These are phyloP conservation scores for Candida boidinii DNA, from an alignment of 805 yeast species.

Conservation along the genomic window DNA sequence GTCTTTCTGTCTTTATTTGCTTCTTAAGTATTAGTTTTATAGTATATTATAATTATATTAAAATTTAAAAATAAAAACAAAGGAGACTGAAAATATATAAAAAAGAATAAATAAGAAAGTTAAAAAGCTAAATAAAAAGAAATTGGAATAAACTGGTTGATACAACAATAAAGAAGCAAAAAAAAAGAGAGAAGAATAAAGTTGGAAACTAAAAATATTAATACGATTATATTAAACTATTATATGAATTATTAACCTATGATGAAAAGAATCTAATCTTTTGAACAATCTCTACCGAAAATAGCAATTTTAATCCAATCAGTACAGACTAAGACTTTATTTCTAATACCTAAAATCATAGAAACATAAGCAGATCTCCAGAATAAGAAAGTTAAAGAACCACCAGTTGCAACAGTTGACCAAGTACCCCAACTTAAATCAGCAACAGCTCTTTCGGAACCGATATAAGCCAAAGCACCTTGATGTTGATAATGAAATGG, in stretches of 20 bases:
- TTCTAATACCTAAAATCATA: constrained; percentile 84
- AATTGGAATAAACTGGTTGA: not conserved
- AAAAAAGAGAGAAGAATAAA: not conserved
- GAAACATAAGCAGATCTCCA: constrained; percentile 92
- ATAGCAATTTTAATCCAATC: constrained; percentile 85
- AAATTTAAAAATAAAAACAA: no score
- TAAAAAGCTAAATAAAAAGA: not conserved
- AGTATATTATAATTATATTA: no score
- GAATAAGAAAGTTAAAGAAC: constrained; percentile 77
- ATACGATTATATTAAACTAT: no score
- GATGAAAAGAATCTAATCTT: constrained; percentile 38
- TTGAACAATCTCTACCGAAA: constrained; percentile 89
- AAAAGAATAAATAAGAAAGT: no score
- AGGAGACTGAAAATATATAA: no score
- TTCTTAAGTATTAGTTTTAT: no score
- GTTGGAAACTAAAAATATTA: no score
- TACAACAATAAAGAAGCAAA: no score
- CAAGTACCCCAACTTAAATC: constrained; percentile 76
- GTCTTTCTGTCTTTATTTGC: no score
- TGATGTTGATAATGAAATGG: constrained; percentile 76
- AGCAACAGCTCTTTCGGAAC: constrained; percentile 87
- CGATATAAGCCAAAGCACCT: constrained; percentile 91
- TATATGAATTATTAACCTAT: no score
- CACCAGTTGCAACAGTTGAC: constrained; percentile 73
- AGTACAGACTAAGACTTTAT: constrained; percentile 71